Evolutionary conservation across 2,329 filamentous ascomycete species (phyloP).

Genomic region (Aspergillus sclerotialis): DNA sequence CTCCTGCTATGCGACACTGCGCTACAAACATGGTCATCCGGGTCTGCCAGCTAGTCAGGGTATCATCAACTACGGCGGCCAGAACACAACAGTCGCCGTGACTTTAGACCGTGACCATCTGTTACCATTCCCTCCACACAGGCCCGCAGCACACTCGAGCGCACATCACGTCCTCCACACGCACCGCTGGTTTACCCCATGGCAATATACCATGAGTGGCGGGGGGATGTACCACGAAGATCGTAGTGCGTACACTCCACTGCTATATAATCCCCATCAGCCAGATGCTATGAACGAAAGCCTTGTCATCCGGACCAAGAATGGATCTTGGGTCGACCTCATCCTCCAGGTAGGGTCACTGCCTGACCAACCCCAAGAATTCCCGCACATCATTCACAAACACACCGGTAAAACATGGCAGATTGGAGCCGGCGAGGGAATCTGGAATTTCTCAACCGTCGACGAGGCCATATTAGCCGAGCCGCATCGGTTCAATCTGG

Average conservation of each 20-base stretch:
- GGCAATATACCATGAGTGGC: conserved; percentile 24
- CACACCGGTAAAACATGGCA: conserved; percentile 41
- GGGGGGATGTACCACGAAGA: conserved; percentile 13
- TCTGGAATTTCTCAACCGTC: conserved; percentile 36
- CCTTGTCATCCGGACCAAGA: conserved; percentile 26
- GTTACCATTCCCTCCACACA: conserved; percentile 41
- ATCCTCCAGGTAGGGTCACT: conserved; percentile 23
- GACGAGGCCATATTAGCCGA: conserved; percentile 32
- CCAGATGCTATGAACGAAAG: conserved; percentile 22
- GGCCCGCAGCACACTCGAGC: conserved; percentile 37
- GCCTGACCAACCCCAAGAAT: conserved; percentile 18
- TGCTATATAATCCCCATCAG: conserved; percentile 21
- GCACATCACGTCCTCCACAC: conserved; percentile 35
- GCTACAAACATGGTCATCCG: conserved; percentile 43
- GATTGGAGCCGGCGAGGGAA: conserved; percentile 32
- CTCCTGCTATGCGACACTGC: conserved; percentile 43
- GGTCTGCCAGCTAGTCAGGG: conserved; percentile 43
- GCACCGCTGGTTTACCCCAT: conserved; percentile 20
- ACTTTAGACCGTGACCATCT: conserved; percentile 38
- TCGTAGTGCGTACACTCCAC: conserved; percentile 14
- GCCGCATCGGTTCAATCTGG: conserved; percentile 40
- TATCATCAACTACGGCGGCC: conserved; percentile 46
- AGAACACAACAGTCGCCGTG: conserved; percentile 33
- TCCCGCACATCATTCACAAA: conserved; percentile 43
- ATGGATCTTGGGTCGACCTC: conserved; percentile 34